phyloP scores from a whole-genome alignment of 805 yeast species.

The Candida suzukii region DNA sequence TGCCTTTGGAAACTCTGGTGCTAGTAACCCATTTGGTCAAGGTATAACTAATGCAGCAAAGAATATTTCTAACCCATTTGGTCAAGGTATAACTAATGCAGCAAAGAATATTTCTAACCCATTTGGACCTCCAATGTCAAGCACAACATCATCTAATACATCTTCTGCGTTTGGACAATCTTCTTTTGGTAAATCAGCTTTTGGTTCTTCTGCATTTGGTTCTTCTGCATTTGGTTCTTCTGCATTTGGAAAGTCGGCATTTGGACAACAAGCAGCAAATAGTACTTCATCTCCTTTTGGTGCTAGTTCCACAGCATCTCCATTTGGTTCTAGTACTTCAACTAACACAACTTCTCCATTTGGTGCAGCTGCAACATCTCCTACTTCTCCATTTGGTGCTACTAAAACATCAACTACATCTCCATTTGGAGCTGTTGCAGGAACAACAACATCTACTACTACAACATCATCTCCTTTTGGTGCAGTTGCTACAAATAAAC shows the following conservation, averaged over 20 bases:
- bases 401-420: neutral
- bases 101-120: conserved; percentile 3
- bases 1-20: conserved; percentile 2
- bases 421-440: neutral
- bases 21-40: neutral
- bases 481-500: no score
- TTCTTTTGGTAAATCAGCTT: no score
- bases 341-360: conserved; percentile 5
- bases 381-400: conserved; percentile 6
- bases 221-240: conserved; percentile 7
- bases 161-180: neutral
- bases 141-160: neutral
- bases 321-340: conserved; percentile 8
- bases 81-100: neutral
- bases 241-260: conserved; percentile 11
- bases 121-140: conserved; percentile 4
- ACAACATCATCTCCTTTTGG: conserved; percentile 3
- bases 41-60: neutral
- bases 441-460: no score
- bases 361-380: neutral
- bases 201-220: conserved; percentile 1
- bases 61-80: no score
- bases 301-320: conserved; percentile 12
- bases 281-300: conserved; percentile 10
- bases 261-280: conserved; percentile 8